phyloP scores from a whole-genome alignment of 163 green algal species.

The Scenedesmus sp. region DNA sequence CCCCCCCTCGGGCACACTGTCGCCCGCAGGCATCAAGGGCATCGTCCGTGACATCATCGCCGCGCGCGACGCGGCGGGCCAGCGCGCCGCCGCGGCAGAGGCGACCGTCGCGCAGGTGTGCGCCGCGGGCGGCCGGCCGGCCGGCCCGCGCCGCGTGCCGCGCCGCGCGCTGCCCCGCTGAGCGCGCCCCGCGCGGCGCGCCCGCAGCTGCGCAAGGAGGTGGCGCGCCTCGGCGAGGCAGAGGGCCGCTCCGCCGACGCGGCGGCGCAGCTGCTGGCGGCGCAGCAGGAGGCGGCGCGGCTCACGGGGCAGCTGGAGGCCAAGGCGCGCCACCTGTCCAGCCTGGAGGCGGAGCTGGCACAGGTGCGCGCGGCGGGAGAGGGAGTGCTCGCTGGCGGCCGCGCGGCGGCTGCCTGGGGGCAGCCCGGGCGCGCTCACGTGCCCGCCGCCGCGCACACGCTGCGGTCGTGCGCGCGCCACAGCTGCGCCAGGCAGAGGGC shows the following conservation, averaged over 20 bases:
- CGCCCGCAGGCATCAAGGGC: constrained; percentile 28
- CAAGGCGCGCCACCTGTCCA: constrained; percentile 22
- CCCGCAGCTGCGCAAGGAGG: constrained; percentile 29
- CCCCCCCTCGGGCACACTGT: not conserved
- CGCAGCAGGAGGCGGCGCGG: constrained; percentile 46
- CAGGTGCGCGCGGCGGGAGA: no score
- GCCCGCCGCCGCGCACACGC: no score
- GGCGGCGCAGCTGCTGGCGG: constrained; percentile 64
- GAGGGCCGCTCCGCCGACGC: constrained; percentile 45
- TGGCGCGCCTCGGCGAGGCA: not conserved
- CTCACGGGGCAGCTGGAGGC: constrained; percentile 41
- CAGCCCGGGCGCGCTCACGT: no score
- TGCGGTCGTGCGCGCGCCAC: no score
- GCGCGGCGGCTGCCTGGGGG: no score
- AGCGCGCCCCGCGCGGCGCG: constrained; percentile 2
- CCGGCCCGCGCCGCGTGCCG: not conserved
- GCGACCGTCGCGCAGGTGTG: constrained; percentile 14
- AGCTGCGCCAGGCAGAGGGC: not conserved
- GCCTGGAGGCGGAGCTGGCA: constrained; percentile 17
- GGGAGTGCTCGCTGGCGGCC: no score
- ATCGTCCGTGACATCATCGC: constrained; percentile 4
- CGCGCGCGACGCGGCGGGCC: constrained; percentile 4
- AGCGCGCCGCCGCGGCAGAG: constrained; percentile 17
- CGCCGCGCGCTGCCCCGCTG: no score
- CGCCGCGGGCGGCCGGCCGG: not conserved